phyloP scores from a whole-genome alignment of 2,329 filamentous ascomycete species.

The Sodiomyces alkalinus region DNA sequence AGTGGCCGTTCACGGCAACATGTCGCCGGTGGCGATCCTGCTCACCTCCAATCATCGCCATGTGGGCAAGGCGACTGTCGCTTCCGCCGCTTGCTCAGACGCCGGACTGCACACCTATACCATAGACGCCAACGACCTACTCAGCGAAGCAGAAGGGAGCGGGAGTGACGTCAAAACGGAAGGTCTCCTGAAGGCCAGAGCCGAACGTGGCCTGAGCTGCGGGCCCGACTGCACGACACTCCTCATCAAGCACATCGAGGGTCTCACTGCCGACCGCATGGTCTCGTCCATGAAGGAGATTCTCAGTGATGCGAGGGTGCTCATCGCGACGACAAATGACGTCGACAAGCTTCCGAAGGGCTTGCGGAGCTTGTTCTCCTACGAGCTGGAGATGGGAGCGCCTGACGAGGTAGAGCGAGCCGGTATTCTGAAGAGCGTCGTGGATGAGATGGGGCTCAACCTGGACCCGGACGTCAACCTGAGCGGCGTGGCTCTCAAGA shows the following conservation, averaged over 20 bases:
- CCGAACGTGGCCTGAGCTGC: slow-evolving; percentile 78
- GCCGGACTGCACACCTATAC: slow-evolving; percentile 80
- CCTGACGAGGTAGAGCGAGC: slow-evolving; percentile 89
- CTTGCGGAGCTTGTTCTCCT: slow-evolving; percentile 80
- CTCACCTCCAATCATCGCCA: slow-evolving; percentile 83
- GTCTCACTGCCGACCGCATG: slow-evolving; percentile 82
- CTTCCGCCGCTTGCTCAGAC: slow-evolving; percentile 64
- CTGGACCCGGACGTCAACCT: slow-evolving; percentile 75
- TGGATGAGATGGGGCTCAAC: slow-evolving; percentile 61
- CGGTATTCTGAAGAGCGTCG: slow-evolving; percentile 65
- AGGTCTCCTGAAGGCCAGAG: slow-evolving; percentile 72
- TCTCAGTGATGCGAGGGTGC: slow-evolving; percentile 59
- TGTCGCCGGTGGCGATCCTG: slow-evolving; percentile 79
- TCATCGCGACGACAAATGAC: slow-evolving; percentile 90
- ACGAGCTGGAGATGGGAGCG: slow-evolving; percentile 85
- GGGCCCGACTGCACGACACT: slow-evolving; percentile 71
- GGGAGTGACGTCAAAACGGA: slow-evolving; percentile 90
- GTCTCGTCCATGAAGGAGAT: slow-evolving; percentile 73
- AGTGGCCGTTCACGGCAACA: slow-evolving; percentile 69
- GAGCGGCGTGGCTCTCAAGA: slow-evolving; percentile 77
- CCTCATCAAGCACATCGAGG: slow-evolving; percentile 80
- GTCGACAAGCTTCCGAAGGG: slow-evolving; percentile 88
- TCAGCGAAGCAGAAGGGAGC: slow-evolving; percentile 78
- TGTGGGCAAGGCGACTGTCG: slow-evolving; percentile 79
- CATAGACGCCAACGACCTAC: slow-evolving; percentile 84